Evolutionary conservation across 139 green algal species (phyloP).

Genomic region (Ostreobium quekettii): DNA sequence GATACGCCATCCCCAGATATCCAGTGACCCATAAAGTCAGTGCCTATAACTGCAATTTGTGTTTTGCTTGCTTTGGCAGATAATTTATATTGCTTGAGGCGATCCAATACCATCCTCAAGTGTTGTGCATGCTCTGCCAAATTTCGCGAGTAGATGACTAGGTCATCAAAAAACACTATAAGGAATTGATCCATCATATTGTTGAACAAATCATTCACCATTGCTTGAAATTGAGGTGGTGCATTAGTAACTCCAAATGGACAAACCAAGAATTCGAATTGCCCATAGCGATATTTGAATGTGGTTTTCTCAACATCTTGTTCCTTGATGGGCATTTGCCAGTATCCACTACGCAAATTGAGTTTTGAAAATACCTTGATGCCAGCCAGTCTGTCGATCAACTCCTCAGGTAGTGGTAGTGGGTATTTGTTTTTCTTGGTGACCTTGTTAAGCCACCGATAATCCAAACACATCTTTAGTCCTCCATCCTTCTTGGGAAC

Average conservation of each 20-base stretch:
- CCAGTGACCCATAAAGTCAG: conserved; percentile 37
- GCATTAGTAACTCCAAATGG: conserved; percentile 40
- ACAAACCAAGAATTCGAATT: conserved; percentile 33
- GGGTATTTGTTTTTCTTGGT: conserved; percentile 43
- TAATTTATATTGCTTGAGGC: conserved; percentile 30
- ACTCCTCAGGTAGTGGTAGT: conserved; percentile 38
- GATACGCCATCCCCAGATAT: conserved; percentile 24
- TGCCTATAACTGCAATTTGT: conserved; percentile 19
- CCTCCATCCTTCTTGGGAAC: conserved; percentile 43
- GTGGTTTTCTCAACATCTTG: conserved; percentile 4
- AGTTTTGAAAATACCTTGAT: conserved; percentile 20
- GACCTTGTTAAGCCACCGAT: conserved; percentile 39
- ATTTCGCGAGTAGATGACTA: conserved; percentile 34
- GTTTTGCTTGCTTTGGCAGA: conserved; percentile 42
- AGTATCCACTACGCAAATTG: conserved; percentile 18
- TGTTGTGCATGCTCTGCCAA: conserved; percentile 33
- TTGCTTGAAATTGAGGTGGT: conserved; percentile 27
- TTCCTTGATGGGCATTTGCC: conserved; percentile 23
- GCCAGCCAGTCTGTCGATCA: conserved; percentile 34
- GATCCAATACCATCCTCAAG: conserved; percentile 24
- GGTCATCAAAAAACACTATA: conserved; percentile 46
- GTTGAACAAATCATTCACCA: conserved; percentile 38
- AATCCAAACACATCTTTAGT: conserved; percentile 48
- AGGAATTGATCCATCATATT: conserved; percentile 36
- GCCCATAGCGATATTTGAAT: conserved; percentile 30